These are phyloP conservation scores for Begonia peltatifolia DNA, from an alignment of 306 rosid species.

Conservation along the genomic window DNA sequence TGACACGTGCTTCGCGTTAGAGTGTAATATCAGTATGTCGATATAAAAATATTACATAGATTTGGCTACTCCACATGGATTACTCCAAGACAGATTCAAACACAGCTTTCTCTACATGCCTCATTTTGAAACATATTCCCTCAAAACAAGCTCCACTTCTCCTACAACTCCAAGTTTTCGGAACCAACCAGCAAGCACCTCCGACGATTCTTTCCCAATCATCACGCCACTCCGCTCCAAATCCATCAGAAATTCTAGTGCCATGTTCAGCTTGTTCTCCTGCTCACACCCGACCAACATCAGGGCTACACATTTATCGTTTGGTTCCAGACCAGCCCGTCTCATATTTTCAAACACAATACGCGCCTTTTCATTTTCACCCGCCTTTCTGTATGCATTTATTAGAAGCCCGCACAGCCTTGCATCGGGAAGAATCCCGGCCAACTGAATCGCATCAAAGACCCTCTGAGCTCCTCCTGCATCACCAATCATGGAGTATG, in stretches of 20 bases:
- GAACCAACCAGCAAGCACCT: slow-evolving; percentile 57
- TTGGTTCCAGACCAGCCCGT: slow-evolving; percentile 47
- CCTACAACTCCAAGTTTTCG: slow-evolving; percentile 64
- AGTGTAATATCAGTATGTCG: no score
- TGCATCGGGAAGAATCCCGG: slow-evolving; percentile 60
- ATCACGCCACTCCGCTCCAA: slow-evolving; percentile 54
- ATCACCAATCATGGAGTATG: slow-evolving; percentile 49
- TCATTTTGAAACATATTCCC: slow-evolving; percentile 38
- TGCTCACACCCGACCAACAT: slow-evolving; percentile 54
- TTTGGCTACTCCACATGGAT: no score
- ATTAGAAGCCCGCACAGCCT: slow-evolving; percentile 63
- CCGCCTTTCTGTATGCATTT: slow-evolving; percentile 43
- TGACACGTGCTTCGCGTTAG: no score
- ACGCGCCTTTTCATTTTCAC: slow-evolving; percentile 48
- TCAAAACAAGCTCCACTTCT: slow-evolving; percentile 61
- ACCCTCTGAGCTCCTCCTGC: slow-evolving; percentile 72
- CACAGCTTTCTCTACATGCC: neutral
- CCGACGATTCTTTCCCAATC: slow-evolving; percentile 69
- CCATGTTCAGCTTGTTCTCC: slow-evolving; percentile 44
- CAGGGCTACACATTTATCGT: slow-evolving; percentile 62
- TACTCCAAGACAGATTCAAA: no score
- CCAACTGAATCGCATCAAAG: slow-evolving; percentile 70
- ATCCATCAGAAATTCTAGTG: slow-evolving; percentile 47
- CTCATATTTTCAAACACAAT: slow-evolving; percentile 70
- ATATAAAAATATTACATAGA: no score